A percentile compares a stretch with the other conserved stretches of the same genome.
Conservation (phyloP, 1,284 basidiomycete genomes). For the Lentinula novae-zelandiae region DNA sequence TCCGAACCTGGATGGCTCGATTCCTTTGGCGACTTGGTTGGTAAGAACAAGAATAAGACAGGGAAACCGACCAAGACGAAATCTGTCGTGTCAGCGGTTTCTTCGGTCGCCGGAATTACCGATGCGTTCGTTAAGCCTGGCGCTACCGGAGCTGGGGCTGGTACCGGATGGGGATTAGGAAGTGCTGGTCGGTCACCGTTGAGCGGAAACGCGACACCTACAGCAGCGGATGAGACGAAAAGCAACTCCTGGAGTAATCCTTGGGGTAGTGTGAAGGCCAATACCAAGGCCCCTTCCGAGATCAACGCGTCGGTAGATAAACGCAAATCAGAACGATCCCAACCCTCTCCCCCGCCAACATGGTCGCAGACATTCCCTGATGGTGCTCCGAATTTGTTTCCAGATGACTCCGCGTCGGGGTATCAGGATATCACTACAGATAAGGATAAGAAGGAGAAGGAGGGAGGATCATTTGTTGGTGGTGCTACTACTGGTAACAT, state of each 20-base stretch:
- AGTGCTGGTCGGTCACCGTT: background rate
- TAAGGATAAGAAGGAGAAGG: background rate
- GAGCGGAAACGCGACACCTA: background rate
- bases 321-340: background rate
- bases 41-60: background rate
- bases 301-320: background rate
- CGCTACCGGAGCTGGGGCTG: background rate
- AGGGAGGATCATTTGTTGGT: background rate
- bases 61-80: background rate
- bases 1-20: constrained; percentile 7
- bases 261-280: too few relatives aligned
- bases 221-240: background rate
- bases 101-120: background rate
- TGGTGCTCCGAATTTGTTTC: background rate
- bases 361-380: constrained; percentile 8
- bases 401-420: background rate
- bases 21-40: background rate
- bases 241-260: too few relatives aligned
- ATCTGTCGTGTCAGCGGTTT: background rate
- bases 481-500: background rate
- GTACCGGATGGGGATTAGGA: background rate
- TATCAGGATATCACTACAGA: background rate
- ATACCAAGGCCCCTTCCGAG: background rate
- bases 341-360: constrained; percentile 1
- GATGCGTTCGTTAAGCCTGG: constrained; percentile 1